Evolutionary conservation across 1,284 basidiomycete species (phyloP).

Genomic region (Ganoderma resinaceum): DNA sequence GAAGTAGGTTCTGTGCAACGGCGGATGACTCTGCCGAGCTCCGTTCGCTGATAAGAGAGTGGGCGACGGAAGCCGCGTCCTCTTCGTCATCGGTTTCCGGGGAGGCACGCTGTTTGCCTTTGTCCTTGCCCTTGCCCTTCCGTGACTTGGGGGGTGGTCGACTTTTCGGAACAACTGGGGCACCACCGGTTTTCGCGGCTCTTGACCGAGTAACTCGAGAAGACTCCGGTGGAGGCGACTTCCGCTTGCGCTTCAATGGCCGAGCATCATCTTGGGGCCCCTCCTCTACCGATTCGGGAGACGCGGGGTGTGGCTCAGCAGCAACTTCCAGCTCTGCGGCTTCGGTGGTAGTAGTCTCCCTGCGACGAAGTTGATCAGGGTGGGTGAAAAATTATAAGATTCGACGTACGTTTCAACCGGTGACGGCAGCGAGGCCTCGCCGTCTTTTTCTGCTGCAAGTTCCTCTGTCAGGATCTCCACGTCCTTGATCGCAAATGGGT

Average conservation of each 20-base stretch:
- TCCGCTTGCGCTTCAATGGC: conserved; percentile 34
- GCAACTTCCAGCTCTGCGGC: not conserved
- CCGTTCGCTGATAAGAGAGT: conserved; percentile 32
- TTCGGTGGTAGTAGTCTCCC: not conserved
- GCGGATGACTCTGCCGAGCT: conserved; percentile 43
- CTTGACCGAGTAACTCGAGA: conserved; percentile 33
- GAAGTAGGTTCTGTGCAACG: conserved; percentile 37
- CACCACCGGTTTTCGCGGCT: conserved; percentile 16
- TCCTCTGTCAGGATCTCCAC: not conserved
- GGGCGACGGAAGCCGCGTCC: conserved; percentile 29
- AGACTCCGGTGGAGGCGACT: conserved; percentile 9
- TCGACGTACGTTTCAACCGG: not conserved
- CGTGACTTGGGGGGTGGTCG: conserved; percentile 12
- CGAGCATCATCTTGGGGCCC: conserved; percentile 16
- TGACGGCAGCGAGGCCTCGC: not conserved
- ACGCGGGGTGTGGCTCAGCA: not conserved
- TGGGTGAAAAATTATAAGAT: too few relatives aligned
- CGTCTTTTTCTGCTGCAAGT: not conserved
- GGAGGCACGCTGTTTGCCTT: conserved; percentile 29
- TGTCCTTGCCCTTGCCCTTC: conserved; percentile 31
- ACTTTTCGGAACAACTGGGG: not conserved
- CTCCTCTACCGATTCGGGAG: not conserved
- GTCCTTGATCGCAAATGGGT: conserved; percentile 1
- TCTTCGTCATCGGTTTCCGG: conserved; percentile 31
- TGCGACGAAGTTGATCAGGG: not conserved